Conservation (phyloP, 768 basidiomycete species). For the Podaxis sp. region DNA sequence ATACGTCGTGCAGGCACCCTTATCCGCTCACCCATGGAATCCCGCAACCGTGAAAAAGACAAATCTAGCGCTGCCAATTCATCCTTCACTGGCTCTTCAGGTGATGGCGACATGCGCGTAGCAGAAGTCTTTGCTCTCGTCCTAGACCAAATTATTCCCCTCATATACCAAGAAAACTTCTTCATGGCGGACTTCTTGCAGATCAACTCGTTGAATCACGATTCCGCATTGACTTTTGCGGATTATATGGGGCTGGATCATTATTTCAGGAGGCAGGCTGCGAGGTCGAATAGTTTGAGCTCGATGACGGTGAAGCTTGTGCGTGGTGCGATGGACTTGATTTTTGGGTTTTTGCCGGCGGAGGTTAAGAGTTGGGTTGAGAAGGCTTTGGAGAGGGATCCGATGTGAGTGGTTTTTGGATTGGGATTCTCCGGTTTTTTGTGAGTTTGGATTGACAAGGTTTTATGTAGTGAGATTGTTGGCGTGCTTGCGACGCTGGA, state of each 20-base stretch:
- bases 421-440: background rate
- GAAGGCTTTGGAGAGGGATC: constrained; percentile 68
- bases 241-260: constrained; percentile 94
- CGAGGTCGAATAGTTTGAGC: constrained; percentile 64
- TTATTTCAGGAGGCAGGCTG: constrained; percentile 93
- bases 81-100: background rate
- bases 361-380: constrained; percentile 90
- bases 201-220: constrained; percentile 52
- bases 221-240: constrained; percentile 86
- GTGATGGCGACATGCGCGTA: constrained; percentile 25
- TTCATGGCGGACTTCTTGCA: constrained; percentile 93
- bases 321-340: constrained; percentile 88
- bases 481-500: constrained; percentile 82
- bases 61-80: background rate
- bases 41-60: constrained; percentile 56
- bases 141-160: constrained; percentile 70
- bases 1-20: constrained; percentile 84
- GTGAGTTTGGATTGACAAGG: background rate
- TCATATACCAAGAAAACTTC: constrained; percentile 80
- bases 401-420: constrained; percentile 47
- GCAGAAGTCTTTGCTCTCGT: constrained; percentile 70
- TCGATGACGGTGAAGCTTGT: constrained; percentile 75
- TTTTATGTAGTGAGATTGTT: constrained; percentile 67
- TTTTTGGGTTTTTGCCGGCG: constrained; percentile 87
- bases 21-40: constrained; percentile 75